phyloP scores from a whole-genome alignment of 2,329 filamentous ascomycete species.

The Madurella mycetomatis region DNA sequence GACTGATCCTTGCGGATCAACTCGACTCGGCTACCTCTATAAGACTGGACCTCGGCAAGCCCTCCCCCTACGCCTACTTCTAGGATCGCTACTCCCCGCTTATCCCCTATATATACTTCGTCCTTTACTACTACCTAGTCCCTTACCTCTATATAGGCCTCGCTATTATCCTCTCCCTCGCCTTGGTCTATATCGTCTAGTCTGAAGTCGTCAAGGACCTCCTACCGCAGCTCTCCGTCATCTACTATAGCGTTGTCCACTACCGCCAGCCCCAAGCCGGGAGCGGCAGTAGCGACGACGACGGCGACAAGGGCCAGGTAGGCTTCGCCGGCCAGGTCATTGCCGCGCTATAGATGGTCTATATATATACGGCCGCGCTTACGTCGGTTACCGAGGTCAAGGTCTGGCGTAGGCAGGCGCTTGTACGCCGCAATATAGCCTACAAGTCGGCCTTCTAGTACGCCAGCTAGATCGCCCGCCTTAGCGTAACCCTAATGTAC shows the following conservation, averaged over 20 bases:
- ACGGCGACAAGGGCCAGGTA: conserved; percentile 66
- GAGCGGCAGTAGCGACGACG: too few species aligned
- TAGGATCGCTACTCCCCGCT: conserved; percentile 57
- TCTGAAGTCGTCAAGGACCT: conserved; percentile 87
- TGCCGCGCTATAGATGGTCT: conserved; percentile 83
- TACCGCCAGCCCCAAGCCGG: too few species aligned
- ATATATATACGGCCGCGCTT: conserved; percentile 91
- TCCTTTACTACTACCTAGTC: conserved; percentile 68
- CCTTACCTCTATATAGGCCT: conserved; percentile 62
- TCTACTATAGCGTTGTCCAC: conserved; percentile 64
- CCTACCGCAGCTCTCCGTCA: conserved; percentile 68
- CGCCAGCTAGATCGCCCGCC: conserved; percentile 81
- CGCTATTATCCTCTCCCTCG: conserved; percentile 63
- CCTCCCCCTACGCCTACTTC: conserved; percentile 51
- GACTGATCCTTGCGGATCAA: too few species aligned
- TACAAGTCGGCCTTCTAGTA: conserved; percentile 96
- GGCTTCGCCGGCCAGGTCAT: conserved; percentile 83
- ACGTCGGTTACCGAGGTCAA: conserved; percentile 87
- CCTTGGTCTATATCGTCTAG: conserved; percentile 84
- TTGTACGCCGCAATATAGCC: conserved; percentile 87
- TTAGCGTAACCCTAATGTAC: conserved; percentile 89
- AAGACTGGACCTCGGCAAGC: conserved; percentile 68
- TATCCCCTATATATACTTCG: conserved; percentile 76
- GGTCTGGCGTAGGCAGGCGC: conserved; percentile 92
- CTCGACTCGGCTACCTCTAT: conserved; percentile 79